phyloP scores from a whole-genome alignment of 2,329 filamentous ascomycete species.

The Didymella pomorum region DNA sequence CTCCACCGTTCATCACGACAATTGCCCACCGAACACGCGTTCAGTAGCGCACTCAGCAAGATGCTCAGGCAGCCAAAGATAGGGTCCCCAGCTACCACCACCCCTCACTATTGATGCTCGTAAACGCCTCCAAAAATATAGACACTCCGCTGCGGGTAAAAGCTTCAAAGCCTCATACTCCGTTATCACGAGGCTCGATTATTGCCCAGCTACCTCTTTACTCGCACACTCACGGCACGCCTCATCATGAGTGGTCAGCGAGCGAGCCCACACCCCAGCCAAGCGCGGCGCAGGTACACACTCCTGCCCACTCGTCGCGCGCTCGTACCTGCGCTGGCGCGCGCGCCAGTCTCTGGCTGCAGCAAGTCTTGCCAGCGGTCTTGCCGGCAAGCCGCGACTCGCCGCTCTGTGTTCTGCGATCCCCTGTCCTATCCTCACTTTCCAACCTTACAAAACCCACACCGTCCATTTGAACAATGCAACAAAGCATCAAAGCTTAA shows the following conservation, averaged over 20 bases:
- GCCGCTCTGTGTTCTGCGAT: not conserved
- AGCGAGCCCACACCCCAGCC: not conserved
- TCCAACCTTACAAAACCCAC: not conserved
- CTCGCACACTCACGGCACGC: constrained; percentile 1
- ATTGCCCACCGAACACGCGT: constrained; percentile 4
- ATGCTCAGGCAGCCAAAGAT: not conserved
- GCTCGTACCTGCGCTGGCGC: constrained; percentile 6
- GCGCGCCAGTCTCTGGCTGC: not conserved
- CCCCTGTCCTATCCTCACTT: not conserved
- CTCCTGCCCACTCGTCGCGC: not conserved
- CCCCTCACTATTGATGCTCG: not conserved
- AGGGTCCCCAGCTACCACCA: constrained; percentile 10
- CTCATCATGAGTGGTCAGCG: not conserved
- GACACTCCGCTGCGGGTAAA: not conserved
- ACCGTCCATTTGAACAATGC: not conserved
- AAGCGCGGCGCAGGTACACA: constrained; percentile 1
- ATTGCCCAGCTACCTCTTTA: constrained; percentile 1
- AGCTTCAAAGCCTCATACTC: not conserved
- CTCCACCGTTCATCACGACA: constrained; percentile 10
- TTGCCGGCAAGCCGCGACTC: not conserved
- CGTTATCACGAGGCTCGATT: constrained; percentile 12
- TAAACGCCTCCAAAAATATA: constrained; percentile 5
- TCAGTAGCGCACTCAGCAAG: not conserved
- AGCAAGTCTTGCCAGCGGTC: not conserved
- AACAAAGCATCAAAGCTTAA: not conserved